phyloP scores from a whole-genome alignment of 257 asterid genomes.

The Solanum gandarillasii region DNA sequence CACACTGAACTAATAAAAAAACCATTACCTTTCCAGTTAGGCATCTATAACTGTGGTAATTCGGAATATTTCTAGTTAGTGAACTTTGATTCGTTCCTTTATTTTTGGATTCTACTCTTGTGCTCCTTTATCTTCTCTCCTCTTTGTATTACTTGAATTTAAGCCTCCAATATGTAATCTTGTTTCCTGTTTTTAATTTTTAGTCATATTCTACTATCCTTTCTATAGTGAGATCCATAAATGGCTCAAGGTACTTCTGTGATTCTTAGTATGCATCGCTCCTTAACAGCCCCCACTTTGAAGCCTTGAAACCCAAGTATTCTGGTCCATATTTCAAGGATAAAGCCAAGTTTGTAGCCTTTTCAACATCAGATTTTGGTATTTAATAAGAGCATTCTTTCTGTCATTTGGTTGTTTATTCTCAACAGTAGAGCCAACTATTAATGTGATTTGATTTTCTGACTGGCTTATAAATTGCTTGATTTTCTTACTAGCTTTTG shows the following conservation, averaged over 20 bases:
- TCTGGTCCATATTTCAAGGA: background rate
- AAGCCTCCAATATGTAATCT: background rate
- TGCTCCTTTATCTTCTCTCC: background rate
- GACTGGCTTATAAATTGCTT: background rate
- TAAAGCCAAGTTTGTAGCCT: background rate
- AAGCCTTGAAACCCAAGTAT: background rate
- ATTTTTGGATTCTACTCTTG: background rate
- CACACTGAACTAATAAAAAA: background rate
- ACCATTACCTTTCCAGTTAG: background rate
- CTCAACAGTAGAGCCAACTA: background rate
- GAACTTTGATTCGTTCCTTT: background rate
- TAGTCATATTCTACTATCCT: background rate
- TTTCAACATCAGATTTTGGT: background rate
- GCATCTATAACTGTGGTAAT: background rate
- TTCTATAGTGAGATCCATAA: background rate
- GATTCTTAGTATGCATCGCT: background rate
- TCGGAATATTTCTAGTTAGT: background rate
- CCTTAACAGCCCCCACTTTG: background rate
- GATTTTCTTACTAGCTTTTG: too few species aligned
- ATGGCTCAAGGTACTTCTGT: background rate
- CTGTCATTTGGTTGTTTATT: background rate
- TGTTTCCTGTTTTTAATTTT: background rate
- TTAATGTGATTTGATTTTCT: background rate
- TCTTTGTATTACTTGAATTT: background rate
- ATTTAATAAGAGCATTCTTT: background rate